Conservation (phyloP, 2,329 filamentous ascomycete species). For the Xylariaceae sp. region DNA sequence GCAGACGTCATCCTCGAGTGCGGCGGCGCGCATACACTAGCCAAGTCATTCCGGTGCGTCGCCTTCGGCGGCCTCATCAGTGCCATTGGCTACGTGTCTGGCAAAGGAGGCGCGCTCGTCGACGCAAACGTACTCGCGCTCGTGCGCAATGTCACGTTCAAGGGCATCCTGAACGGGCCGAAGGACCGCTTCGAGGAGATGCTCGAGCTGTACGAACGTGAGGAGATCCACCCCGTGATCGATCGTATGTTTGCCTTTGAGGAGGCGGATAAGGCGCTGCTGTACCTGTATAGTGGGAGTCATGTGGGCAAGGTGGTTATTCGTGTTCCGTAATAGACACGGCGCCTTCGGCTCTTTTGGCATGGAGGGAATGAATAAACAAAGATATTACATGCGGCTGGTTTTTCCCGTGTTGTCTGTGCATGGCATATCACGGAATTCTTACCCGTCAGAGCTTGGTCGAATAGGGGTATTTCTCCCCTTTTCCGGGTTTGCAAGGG, state of each 20-base stretch:
- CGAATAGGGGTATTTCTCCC: too few relatives aligned
- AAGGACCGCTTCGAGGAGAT: constrained; percentile 54
- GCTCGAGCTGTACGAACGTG: constrained; percentile 41
- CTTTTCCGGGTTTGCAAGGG: too few relatives aligned
- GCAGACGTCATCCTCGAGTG: constrained; percentile 53
- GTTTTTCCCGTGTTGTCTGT: too few relatives aligned
- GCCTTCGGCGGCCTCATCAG: constrained; percentile 51
- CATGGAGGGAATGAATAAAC: too few relatives aligned
- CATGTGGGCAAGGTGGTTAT: constrained; percentile 57
- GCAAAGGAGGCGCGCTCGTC: constrained; percentile 41
- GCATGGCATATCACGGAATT: too few relatives aligned
- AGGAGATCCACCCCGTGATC: constrained; percentile 44
- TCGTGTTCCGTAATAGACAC: constrained; percentile 28
- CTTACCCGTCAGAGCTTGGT: too few relatives aligned
- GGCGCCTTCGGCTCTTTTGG: too few relatives aligned
- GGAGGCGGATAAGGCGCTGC: constrained; percentile 45
- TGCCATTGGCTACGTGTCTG: constrained; percentile 39
- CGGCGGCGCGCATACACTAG: constrained; percentile 47
- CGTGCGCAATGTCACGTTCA: constrained; percentile 35
- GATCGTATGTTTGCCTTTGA: constrained; percentile 44
- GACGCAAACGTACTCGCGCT: constrained; percentile 50
- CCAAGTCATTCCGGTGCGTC: constrained; percentile 48
- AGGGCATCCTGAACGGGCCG: constrained; percentile 53
- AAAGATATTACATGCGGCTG: too few relatives aligned
- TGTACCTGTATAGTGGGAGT: constrained; percentile 47